Percentiles rank a stretch among this genome's conserved stretches.
Conservation (phyloP, 148 eudicot species). For the Camellia granthamiana region DNA sequence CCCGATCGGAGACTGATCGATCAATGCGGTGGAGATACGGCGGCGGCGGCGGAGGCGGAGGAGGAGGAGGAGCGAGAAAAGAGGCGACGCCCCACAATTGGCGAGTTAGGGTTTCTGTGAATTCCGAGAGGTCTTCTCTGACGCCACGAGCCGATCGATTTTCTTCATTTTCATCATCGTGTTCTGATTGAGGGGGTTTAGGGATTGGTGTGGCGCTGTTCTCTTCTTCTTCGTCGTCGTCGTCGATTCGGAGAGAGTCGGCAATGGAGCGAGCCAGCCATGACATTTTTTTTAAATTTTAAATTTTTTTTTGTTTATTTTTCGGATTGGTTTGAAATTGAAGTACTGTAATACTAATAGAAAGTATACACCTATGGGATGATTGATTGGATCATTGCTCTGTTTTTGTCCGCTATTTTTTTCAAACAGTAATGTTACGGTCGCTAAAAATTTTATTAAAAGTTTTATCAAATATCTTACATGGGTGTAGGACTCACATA, state of each 20-base stretch:
- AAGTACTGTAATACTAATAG: too few species aligned
- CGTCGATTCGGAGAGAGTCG: constrained; percentile 69
- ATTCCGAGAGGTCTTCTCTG: constrained; percentile 67
- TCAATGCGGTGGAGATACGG: constrained; percentile 8
- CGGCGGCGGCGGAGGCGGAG: constrained; percentile 31
- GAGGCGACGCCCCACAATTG: constrained; percentile 83
- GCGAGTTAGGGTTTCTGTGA: constrained; percentile 64
- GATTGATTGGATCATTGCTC: too few species aligned
- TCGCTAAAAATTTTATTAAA: too few species aligned
- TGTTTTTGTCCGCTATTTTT: too few species aligned
- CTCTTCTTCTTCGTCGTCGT: constrained; percentile 17
- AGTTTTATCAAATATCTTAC: too few species aligned
- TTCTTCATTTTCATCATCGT: constrained; percentile 6
- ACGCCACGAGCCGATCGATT: constrained; percentile 43
- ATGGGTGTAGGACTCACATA: too few species aligned
- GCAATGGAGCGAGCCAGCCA: constrained; percentile 89
- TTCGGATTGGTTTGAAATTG: too few species aligned
- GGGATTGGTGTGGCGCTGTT: background rate
- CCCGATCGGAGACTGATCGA: constrained; percentile 15
- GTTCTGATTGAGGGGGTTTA: constrained; percentile 2
- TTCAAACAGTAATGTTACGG: too few species aligned
- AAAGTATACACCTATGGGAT: too few species aligned
- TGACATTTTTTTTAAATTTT: constrained; percentile 37
- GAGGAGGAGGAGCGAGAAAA: constrained; percentile 78
- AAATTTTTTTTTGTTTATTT: background rate